Evolutionary conservation across 768 basidiomycete species (phyloP).

Genomic region (Terana coerulea): DNA sequence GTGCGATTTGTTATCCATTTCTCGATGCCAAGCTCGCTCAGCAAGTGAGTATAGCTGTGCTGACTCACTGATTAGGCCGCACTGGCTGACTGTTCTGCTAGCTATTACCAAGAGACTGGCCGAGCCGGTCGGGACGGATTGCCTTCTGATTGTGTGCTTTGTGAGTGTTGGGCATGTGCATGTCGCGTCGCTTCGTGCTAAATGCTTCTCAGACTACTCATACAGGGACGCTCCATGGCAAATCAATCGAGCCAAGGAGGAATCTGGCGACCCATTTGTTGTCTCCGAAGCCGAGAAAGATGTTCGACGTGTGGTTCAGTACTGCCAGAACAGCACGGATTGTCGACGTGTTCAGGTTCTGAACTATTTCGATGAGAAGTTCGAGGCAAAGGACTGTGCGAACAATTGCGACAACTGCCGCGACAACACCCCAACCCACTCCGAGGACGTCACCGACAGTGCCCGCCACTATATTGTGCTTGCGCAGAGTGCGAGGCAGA

Average conservation of each 20-base stretch:
- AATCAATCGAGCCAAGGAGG: slow-evolving; percentile 57
- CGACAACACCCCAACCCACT: slow-evolving; percentile 33
- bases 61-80: background rate
- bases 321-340: slow-evolving; percentile 74
- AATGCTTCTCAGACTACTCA: slow-evolving; percentile 51
- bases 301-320: slow-evolving; percentile 68
- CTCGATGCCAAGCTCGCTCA: slow-evolving; percentile 76
- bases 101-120: slow-evolving; percentile 95
- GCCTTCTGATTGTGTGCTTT: slow-evolving; percentile 81
- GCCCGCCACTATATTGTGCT: slow-evolving; percentile 57
- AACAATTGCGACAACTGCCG: slow-evolving; percentile 83
- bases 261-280: slow-evolving; percentile 44
- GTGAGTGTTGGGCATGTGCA: slow-evolving; percentile 40
- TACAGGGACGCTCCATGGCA: slow-evolving; percentile 55
- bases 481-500: slow-evolving; percentile 35
- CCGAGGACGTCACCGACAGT: slow-evolving; percentile 56
- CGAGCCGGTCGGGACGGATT: slow-evolving; percentile 91
- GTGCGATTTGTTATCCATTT: slow-evolving; percentile 93
- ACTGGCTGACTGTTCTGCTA: slow-evolving; percentile 24
- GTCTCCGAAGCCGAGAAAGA: slow-evolving; percentile 60
- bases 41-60: slow-evolving; percentile 51
- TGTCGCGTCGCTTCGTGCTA: background rate
- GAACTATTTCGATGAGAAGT: slow-evolving; percentile 82
- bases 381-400: slow-evolving; percentile 62
- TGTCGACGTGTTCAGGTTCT: slow-evolving; percentile 89